These are phyloP conservation scores for Megacollybia marginata DNA, from an alignment of 768 basidiomycete genomes.

Conservation along the genomic window DNA sequence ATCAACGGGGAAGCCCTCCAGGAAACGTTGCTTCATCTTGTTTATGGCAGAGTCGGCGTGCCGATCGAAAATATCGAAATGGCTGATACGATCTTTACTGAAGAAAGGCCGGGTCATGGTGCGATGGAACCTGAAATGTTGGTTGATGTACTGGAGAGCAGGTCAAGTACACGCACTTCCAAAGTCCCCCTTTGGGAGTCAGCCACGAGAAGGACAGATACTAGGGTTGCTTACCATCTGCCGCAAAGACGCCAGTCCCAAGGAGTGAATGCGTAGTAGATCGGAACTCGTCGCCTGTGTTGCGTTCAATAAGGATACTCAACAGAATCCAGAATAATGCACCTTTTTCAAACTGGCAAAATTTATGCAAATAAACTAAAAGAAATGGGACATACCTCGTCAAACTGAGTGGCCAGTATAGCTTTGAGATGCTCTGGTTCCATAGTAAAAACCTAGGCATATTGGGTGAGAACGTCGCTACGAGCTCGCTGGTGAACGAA, in stretches of 20 bases:
- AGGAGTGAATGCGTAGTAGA: conserved; percentile 21
- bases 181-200: conserved; percentile 28
- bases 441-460: conserved; percentile 1
- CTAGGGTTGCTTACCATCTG: conserved; percentile 29
- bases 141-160: neutral
- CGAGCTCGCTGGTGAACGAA: neutral
- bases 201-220: neutral
- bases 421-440: conserved; percentile 20
- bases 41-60: conserved; percentile 29
- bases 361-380: conserved; percentile 18
- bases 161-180: conserved; percentile 28
- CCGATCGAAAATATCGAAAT: conserved; percentile 33
- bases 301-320: neutral
- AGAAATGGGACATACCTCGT: neutral
- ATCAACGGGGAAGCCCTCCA: conserved; percentile 26
- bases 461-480: neutral
- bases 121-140: conserved; percentile 35
- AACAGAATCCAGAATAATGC: neutral
- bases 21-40: conserved; percentile 21
- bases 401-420: neutral
- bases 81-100: conserved; percentile 25
- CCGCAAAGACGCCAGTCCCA: conserved; percentile 51
- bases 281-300: conserved; percentile 24
- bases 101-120: conserved; percentile 47
- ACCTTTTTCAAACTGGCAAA: conserved; percentile 38